Evolutionary conservation across 1,284 basidiomycete genomes (phyloP).

Genomic region (Irpex lacteus): DNA sequence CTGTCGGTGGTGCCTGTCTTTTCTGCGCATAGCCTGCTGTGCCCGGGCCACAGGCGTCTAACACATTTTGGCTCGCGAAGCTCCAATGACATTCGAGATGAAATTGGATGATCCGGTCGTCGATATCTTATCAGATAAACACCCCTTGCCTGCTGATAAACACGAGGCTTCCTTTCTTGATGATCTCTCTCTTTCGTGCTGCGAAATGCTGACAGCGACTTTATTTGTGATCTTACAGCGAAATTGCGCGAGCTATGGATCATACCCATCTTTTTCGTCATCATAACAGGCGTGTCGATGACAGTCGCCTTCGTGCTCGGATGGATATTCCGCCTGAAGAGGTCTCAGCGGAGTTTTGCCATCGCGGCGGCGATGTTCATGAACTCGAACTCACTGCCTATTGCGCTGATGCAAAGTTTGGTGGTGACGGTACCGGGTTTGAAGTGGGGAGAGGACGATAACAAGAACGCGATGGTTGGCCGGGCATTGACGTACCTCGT

Average conservation of each 20-base stretch:
- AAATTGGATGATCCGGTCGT: neutral
- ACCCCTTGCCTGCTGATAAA: slow-evolving; percentile 22
- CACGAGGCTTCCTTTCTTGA: neutral
- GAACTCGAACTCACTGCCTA: slow-evolving; percentile 93
- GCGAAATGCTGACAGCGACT: neutral
- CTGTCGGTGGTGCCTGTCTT: neutral
- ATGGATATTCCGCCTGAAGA: slow-evolving; percentile 50
- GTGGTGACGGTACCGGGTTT: slow-evolving; percentile 83
- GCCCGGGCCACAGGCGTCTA: neutral
- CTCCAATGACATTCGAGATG: neutral
- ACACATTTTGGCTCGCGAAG: neutral
- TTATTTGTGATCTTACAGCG: slow-evolving; percentile 36
- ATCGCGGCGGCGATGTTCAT: slow-evolving; percentile 86
- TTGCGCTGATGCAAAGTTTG: slow-evolving; percentile 89
- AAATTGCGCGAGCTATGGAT: slow-evolving; percentile 90
- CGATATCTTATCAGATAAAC: neutral
- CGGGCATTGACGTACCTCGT: slow-evolving; percentile 91
- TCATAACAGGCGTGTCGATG: slow-evolving; percentile 70
- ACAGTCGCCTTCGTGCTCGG: slow-evolving; percentile 49
- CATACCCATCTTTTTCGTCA: slow-evolving; percentile 79
- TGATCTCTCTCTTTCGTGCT: neutral
- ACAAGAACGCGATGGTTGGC: slow-evolving; percentile 85
- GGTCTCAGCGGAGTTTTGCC: slow-evolving; percentile 75
- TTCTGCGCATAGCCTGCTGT: neutral
- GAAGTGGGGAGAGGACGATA: slow-evolving; percentile 83